Percentiles rank a stretch among this genome's conserved stretches.
Evolutionary conservation across 1,139 yeast species (phyloP).

Genomic region (Geotrichum citri-aurantii): DNA sequence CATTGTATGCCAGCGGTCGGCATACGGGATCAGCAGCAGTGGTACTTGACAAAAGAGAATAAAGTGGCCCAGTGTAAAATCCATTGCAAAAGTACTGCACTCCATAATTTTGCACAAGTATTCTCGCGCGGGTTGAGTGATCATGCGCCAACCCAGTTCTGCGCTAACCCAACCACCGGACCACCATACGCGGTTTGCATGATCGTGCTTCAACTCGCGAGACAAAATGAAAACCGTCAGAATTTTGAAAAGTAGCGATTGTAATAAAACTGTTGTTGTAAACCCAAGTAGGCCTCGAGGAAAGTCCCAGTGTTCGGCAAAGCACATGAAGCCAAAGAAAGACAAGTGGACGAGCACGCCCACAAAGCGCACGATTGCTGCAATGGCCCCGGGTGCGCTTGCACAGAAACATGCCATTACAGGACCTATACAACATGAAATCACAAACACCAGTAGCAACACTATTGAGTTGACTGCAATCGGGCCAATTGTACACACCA

Average conservation of each 20-base stretch:
- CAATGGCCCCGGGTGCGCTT: slow-evolving; percentile 90
- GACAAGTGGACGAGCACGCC: slow-evolving; percentile 51
- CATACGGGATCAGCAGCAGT: slow-evolving; percentile 57
- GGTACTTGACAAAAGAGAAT: slow-evolving; percentile 59
- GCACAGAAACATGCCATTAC: slow-evolving; percentile 84
- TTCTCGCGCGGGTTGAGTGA: slow-evolving; percentile 69
- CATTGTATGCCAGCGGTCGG: slow-evolving; percentile 73
- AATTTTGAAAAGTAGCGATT: slow-evolving; percentile 47
- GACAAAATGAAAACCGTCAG: slow-evolving; percentile 47
- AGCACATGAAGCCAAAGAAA: slow-evolving; percentile 55
- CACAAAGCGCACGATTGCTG: slow-evolving; percentile 87
- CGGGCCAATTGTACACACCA: slow-evolving; percentile 50
- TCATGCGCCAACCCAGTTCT: slow-evolving; percentile 52
- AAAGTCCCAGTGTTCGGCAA: slow-evolving; percentile 59
- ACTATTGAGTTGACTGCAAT: slow-evolving; percentile 44
- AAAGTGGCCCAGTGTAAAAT: slow-evolving; percentile 63
- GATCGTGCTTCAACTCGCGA: slow-evolving; percentile 53
- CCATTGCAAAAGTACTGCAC: slow-evolving; percentile 61
- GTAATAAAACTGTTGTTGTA: slow-evolving; percentile 51
- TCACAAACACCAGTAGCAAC: slow-evolving; percentile 41
- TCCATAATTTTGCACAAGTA: slow-evolving; percentile 62
- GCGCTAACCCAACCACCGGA: slow-evolving; percentile 66
- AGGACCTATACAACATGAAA: slow-evolving; percentile 55
- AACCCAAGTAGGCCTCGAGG: slow-evolving; percentile 53
- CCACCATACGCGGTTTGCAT: slow-evolving; percentile 77